Percentiles rank a stretch among this genome's conserved stretches.
phyloP scores from a whole-genome alignment of 495 filamentous ascomycete species.

The Penicillium angulare region DNA sequence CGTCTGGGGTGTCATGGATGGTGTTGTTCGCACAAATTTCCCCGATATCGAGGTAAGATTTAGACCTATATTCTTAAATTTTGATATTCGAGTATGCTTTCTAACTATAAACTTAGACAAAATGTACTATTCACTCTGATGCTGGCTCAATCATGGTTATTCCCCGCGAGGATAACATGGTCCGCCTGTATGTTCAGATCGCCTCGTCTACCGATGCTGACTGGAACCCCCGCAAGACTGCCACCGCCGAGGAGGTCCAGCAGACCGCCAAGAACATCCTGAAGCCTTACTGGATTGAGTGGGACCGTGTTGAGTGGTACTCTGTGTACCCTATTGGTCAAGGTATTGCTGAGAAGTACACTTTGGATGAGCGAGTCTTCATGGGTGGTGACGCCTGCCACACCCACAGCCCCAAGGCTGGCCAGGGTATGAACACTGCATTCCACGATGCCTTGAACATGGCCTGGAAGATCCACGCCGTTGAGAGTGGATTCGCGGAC shows the following conservation, averaged over 20 bases:
- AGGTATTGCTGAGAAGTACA: slow-evolving; percentile 61
- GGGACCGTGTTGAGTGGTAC: slow-evolving; percentile 58
- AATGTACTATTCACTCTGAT: slow-evolving; percentile 74
- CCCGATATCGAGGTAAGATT: slow-evolving; percentile 69
- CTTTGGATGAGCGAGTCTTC: slow-evolving; percentile 56
- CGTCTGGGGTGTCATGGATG: slow-evolving; percentile 85
- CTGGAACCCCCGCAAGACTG: slow-evolving; percentile 52
- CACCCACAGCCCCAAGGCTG: slow-evolving; percentile 67
- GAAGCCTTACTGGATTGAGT: slow-evolving; percentile 54
- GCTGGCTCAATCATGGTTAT: slow-evolving; percentile 75
- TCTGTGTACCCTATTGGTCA: slow-evolving; percentile 64
- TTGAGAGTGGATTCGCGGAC: slow-evolving; percentile 60
- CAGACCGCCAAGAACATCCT: slow-evolving; percentile 62
- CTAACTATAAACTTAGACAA: slow-evolving; percentile 63
- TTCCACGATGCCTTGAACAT: slow-evolving; percentile 65
- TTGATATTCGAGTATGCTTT: not conserved
- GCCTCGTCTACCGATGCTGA: slow-evolving; percentile 60
- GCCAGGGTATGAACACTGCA: slow-evolving; percentile 55
- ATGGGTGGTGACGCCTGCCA: slow-evolving; percentile 65
- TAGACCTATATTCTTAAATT: not conserved
- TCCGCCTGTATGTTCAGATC: slow-evolving; percentile 75
- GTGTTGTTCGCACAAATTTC: slow-evolving; percentile 75
- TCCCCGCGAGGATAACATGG: slow-evolving; percentile 75
- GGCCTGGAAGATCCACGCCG: slow-evolving; percentile 76
- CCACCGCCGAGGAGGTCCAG: slow-evolving; percentile 59